Base-by-base conservation (phyloP, 169 alveolate genomes). In the Sarcocystis neurona region DNA sequence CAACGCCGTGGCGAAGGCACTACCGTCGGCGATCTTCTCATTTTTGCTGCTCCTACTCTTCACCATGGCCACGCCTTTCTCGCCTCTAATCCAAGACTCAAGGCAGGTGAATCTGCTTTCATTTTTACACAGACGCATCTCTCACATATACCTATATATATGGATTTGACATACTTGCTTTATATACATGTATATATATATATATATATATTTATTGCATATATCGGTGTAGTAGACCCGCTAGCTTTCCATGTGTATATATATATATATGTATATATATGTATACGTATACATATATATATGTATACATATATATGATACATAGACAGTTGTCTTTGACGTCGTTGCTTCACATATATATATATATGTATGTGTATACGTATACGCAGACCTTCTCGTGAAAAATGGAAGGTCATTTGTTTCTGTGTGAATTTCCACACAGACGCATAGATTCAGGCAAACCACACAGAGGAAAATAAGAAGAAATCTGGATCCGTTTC, bases 61-160 rank as follows among this genome's bases (percentile, higher is more conserved):
- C 94, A 92, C 72, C 92, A 92, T 66, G 94, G 93, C 27, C 66
- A 84, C 47, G 75, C 79, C 74, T 92, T 92, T 63, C 48, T 92
- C 68, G 48, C 58, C n/a, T 85, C 93, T 0, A 92, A 89, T 44
- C 94, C 94, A 23, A 87, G 80, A 58, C 63, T 66, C 68, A 85
- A 89, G 79, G 91, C 92, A 46, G 87, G 87, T 50, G 37, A 30
- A n/a, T 44, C 30, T n/a, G n/a, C n/a, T n/a, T n/a, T n/a, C n/a
- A n/a, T n/a, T n/a, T n/a, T n/a, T n/a, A n/a, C n/a, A n/a, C n/a
- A n/a, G n/a, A n/a, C n/a, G n/a, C n/a, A n/a, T n/a, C n/a, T n/a
- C n/a, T n/a, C n/a, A n/a, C n/a, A n/a, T n/a, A n/a, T n/a, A n/a
- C n/a, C n/a, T n/a, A n/a, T n/a, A n/a, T n/a, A n/a, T n/a, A n/a